These are phyloP conservation scores for Umbelopsis isabellina DNA, from an alignment of 192 early-diverging fungal genomes.

Conservation along the genomic window DNA sequence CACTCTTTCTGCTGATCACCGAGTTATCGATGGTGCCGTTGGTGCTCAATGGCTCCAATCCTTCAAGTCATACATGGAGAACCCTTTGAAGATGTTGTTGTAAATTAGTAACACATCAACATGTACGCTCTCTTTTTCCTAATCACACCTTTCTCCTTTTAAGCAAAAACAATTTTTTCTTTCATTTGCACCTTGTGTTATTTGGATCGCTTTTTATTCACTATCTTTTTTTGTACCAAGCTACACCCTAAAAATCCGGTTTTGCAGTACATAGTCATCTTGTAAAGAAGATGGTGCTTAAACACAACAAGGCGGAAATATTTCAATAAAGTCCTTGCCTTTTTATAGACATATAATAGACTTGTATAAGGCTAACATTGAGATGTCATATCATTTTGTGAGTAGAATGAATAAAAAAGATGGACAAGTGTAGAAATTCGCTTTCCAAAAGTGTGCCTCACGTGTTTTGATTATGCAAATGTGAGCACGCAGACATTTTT, in stretches of 20 bases:
- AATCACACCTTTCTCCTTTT: background rate
- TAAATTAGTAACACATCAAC: conserved; percentile 52
- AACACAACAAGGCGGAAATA: background rate
- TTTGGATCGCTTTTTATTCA: background rate
- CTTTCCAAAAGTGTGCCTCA: background rate
- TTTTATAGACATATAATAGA: conserved; percentile 10
- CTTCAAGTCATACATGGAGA: conserved; percentile 91
- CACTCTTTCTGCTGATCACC: conserved; percentile 87
- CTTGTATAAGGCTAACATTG: no score
- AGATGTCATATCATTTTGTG: no score
- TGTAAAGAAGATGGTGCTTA: conserved; percentile 16
- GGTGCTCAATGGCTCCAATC: conserved; percentile 88
- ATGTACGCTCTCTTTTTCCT: background rate
- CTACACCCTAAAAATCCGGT: background rate
- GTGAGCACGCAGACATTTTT: background rate
- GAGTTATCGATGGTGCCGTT: conserved; percentile 94
- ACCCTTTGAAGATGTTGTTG: conserved; percentile 91
- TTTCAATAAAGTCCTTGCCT: conserved; percentile 14
- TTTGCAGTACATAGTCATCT: conserved; percentile 14
- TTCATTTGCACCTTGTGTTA: background rate
- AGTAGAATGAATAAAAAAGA: no score
- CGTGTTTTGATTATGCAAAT: conserved; percentile 15
- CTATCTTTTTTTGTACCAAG: background rate
- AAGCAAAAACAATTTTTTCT: conserved; percentile 1
- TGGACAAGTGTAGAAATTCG: background rate